phyloP scores from a whole-genome alignment of 2,329 filamentous ascomycete species.

The Neopestalotiopsis clavispora region DNA sequence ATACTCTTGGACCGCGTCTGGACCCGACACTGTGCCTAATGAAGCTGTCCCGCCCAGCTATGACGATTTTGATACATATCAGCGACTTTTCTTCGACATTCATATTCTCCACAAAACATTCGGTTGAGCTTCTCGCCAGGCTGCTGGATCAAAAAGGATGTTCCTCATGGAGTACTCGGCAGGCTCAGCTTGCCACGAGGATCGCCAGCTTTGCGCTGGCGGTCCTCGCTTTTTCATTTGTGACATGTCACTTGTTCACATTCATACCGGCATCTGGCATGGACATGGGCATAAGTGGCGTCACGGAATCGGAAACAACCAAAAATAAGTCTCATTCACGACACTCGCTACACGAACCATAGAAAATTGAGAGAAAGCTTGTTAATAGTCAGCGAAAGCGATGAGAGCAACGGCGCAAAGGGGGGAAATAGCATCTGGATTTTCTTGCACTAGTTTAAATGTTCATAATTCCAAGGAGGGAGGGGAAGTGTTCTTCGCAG shows the following conservation, averaged over 20 bases:
- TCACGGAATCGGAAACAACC: conserved; percentile 13
- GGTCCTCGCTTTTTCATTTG: neutral
- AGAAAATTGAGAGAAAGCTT: conserved; percentile 11
- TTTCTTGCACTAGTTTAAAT: conserved; percentile 11
- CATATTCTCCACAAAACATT: conserved; percentile 15
- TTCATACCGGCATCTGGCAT: conserved; percentile 5
- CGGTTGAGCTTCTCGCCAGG: conserved; percentile 16
- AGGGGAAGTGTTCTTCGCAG: conserved; percentile 7
- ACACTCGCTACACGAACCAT: conserved; percentile 16
- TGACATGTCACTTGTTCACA: neutral
- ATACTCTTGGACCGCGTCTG: conserved; percentile 29
- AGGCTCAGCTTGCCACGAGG: neutral
- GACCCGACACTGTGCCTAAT: conserved; percentile 18
- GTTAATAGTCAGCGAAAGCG: conserved; percentile 16
- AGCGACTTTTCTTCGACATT: conserved; percentile 14
- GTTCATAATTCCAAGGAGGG: conserved; percentile 12
- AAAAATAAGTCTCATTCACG: conserved; percentile 18
- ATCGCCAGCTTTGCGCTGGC: neutral
- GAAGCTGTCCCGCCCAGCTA: conserved; percentile 18
- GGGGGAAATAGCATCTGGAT: conserved; percentile 10
- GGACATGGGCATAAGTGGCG: conserved; percentile 3
- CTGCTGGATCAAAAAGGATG: conserved; percentile 7
- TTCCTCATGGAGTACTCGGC: conserved; percentile 7
- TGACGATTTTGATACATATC: conserved; percentile 18
- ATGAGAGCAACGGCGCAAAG: conserved; percentile 14